Percentiles rank a stretch among this genome's conserved stretches.
Conservation (phyloP, 192 early-diverging fungal genomes). For the Coemansia sp. region DNA sequence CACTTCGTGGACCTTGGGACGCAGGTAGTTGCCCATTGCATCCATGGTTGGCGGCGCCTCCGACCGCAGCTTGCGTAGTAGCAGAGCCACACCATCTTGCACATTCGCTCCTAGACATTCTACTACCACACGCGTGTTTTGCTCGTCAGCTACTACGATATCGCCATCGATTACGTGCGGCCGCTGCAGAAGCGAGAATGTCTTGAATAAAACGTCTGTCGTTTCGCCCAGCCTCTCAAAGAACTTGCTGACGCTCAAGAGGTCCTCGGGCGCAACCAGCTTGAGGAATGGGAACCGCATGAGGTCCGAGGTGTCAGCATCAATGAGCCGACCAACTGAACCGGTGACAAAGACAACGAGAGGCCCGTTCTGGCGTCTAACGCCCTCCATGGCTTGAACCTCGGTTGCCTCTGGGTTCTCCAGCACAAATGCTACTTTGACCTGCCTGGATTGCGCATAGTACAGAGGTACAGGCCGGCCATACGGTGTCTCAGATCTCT, state of each 20-base stretch:
- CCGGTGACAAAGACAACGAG: conserved; percentile 43
- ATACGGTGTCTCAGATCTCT: neutral
- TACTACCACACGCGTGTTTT: conserved; percentile 30
- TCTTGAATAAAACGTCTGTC: conserved; percentile 35
- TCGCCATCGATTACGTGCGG: conserved; percentile 49
- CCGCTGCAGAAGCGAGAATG: conserved; percentile 35
- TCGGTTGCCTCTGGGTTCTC: conserved; percentile 27
- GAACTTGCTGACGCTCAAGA: conserved; percentile 26
- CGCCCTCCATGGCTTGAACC: neutral
- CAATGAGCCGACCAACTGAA: conserved; percentile 33
- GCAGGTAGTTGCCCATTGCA: conserved; percentile 22
- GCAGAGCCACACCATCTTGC: conserved; percentile 44
- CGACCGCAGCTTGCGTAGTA: conserved; percentile 27
- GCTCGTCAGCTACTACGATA: conserved; percentile 22
- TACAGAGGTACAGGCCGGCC: conserved; percentile 30
- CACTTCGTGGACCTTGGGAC: conserved; percentile 19
- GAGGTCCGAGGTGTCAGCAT: conserved; percentile 41
- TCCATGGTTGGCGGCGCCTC: conserved; percentile 24
- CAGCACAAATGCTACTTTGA: conserved; percentile 49
- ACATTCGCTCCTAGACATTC: conserved; percentile 46
- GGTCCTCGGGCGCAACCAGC: conserved; percentile 46
- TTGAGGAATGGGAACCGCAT: conserved; percentile 43
- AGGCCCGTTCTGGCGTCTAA: conserved; percentile 23
- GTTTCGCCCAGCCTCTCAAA: conserved; percentile 36
- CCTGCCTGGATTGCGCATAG: conserved; percentile 30